Percentiles rank a stretch among this genome's conserved stretches.
Conservation (phyloP, 495 filamentous ascomycete species). For the Aspergillus conjunctus region DNA sequence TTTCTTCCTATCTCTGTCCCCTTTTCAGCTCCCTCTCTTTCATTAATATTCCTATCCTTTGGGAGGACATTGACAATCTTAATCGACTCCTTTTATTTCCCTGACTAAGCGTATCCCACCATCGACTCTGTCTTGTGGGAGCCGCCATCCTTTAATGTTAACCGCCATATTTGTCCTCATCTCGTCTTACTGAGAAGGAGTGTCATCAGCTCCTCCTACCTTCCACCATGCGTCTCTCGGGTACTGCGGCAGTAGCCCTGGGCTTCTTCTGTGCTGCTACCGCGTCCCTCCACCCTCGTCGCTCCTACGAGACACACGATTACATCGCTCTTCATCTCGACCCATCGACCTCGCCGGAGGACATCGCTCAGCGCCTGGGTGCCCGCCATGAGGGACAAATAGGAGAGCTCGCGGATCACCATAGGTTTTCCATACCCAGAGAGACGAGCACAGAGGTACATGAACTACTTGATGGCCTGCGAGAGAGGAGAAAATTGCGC, state of each 20-base stretch:
- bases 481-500: slow-evolving; percentile 50
- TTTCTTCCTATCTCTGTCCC: neutral
- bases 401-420: slow-evolving; percentile 78
- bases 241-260: slow-evolving; percentile 44
- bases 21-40: neutral
- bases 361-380: slow-evolving; percentile 73
- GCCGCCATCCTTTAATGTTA: slow-evolving; percentile 30
- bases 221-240: slow-evolving; percentile 40
- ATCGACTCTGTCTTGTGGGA: neutral
- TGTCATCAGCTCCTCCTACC: slow-evolving; percentile 4
- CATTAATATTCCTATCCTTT: neutral
- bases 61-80: neutral
- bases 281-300: slow-evolving; percentile 51
- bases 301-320: slow-evolving; percentile 73
- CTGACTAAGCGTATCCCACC: neutral
- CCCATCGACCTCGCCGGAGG: slow-evolving; percentile 60
- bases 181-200: slow-evolving; percentile 17
- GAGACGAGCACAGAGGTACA: slow-evolving; percentile 57
- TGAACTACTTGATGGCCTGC: slow-evolving; percentile 59
- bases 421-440: slow-evolving; percentile 76
- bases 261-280: slow-evolving; percentile 39
- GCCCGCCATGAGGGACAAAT: slow-evolving; percentile 81
- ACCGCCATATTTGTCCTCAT: slow-evolving; percentile 28
- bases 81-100: neutral
- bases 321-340: slow-evolving; percentile 89